phyloP scores from a whole-genome alignment of 2,329 filamentous ascomycete genomes.

The Huntiella bhutanensis region DNA sequence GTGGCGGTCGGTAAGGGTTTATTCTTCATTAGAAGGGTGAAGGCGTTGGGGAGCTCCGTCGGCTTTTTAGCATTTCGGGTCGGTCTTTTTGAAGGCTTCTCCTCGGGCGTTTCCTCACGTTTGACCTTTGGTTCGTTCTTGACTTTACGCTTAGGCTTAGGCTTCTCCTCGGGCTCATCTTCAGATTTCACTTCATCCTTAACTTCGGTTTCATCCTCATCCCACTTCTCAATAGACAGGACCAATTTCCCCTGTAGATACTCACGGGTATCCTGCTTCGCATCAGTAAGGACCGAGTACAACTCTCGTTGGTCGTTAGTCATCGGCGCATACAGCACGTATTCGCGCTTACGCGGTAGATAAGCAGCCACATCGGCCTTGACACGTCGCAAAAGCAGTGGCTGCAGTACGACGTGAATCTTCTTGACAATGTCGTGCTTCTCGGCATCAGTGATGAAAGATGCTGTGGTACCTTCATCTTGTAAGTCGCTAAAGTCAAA shows the following conservation, averaged over 20 bases:
- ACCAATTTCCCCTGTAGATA: conserved; percentile 68
- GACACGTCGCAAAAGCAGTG: conserved; percentile 67
- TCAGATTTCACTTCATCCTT: not conserved
- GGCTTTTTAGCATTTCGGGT: too few species aligned
- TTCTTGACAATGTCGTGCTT: conserved; percentile 39
- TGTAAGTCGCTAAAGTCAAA: conserved; percentile 91
- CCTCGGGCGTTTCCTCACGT: not conserved
- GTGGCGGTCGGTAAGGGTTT: not conserved
- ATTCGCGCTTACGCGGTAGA: conserved; percentile 91
- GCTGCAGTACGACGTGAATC: conserved; percentile 83
- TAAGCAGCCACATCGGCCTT: conserved; percentile 85
- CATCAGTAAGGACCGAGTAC: conserved; percentile 48
- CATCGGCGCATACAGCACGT: conserved; percentile 84
- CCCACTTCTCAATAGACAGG: conserved; percentile 32
- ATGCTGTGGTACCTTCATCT: conserved; percentile 59
- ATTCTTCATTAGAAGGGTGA: conserved; percentile 32
- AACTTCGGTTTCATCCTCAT: too few species aligned
- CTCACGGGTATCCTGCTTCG: conserved; percentile 41
- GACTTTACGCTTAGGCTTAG: not conserved
- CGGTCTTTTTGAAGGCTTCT: too few species aligned
- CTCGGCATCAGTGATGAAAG: conserved; percentile 61
- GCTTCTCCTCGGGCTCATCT: conserved; percentile 1
- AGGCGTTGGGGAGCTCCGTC: conserved; percentile 23
- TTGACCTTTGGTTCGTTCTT: not conserved
- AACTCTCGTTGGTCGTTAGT: conserved; percentile 80